These are phyloP conservation scores for Talaromyces pinophilus DNA, from an alignment of 2,329 filamentous ascomycete species.

Conservation along the genomic window DNA sequence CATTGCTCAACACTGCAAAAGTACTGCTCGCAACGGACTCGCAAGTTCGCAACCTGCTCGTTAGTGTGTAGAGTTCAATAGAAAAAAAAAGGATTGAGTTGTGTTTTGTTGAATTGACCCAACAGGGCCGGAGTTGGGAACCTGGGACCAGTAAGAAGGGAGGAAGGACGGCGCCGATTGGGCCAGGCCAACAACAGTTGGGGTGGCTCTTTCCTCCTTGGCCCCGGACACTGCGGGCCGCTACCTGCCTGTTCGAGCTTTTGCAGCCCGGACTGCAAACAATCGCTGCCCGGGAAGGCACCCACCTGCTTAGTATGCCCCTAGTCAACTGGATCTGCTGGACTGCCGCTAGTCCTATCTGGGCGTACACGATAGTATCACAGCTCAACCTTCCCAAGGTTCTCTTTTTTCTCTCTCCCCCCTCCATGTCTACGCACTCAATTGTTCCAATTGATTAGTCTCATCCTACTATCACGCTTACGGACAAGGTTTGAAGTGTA, in stretches of 20 bases:
- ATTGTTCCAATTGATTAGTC: not conserved
- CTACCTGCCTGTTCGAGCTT: not conserved
- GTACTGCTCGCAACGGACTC: not conserved
- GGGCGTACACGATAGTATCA: not conserved
- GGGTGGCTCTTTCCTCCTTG: slow-evolving; percentile 2
- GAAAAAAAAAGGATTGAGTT: slow-evolving; percentile 8
- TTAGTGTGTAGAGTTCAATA: not conserved
- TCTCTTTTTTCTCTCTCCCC: not conserved
- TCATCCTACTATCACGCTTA: slow-evolving; percentile 1
- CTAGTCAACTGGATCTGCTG: slow-evolving; percentile 10
- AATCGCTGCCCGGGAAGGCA: not conserved
- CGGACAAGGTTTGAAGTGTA: not conserved
- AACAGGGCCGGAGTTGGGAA: slow-evolving; percentile 12
- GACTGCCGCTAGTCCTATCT: not conserved
- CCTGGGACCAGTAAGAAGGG: not conserved
- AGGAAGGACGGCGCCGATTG: not conserved
- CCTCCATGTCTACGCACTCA: not conserved
- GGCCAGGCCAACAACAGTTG: slow-evolving; percentile 5
- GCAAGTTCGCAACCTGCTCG: slow-evolving; percentile 1
- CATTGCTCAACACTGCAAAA: not conserved
- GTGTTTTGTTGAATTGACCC: slow-evolving; percentile 11
- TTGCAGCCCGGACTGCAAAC: not conserved
- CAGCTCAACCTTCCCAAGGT: slow-evolving; percentile 8
- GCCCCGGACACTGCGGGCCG: slow-evolving; percentile 13
- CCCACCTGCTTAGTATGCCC: not conserved